These are phyloP conservation scores for Caloboletus inedulis DNA, from an alignment of 1,284 basidiomycete species.

Conservation along the genomic window DNA sequence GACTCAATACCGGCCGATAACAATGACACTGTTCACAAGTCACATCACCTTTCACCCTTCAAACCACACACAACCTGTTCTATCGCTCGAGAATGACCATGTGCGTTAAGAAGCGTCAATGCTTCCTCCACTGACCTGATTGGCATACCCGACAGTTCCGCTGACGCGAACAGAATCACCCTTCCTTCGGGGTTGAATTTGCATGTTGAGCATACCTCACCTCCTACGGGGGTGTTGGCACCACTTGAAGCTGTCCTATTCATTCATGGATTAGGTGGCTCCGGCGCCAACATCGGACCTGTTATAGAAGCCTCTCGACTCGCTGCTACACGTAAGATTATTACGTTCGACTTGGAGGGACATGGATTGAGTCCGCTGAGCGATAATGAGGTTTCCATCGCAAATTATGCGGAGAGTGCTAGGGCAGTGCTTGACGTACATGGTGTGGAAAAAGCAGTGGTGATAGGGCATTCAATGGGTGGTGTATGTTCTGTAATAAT, in stretches of 20 bases:
- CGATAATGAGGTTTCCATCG: conserved; percentile 15
- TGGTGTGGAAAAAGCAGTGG: conserved; percentile 2
- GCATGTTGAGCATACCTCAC: conserved; percentile 1
- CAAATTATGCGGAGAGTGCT: conserved; percentile 12
- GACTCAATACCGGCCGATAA: not conserved
- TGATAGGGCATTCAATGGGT: conserved; percentile 9
- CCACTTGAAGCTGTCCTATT: conserved; percentile 1
- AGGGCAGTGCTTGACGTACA: conserved; percentile 17
- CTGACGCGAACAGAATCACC: not conserved
- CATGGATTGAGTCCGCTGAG: conserved; percentile 10
- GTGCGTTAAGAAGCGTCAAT: not conserved
- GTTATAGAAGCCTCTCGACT: conserved; percentile 8
- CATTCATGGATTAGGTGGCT: conserved; percentile 10
- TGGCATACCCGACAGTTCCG: conserved; percentile 1
- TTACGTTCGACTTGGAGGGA: conserved; percentile 15
- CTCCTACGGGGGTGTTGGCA: not conserved
- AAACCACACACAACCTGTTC: not conserved
- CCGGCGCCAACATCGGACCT: conserved; percentile 7
- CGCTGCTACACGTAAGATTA: conserved; percentile 12
- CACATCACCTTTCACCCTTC: not conserved
- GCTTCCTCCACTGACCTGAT: not conserved
- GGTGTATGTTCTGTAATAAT: not conserved
- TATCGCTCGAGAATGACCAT: conserved; percentile 2
- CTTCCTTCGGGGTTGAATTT: conserved; percentile 4
- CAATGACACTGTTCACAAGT: not conserved